Conservation (phyloP, 2,329 filamentous ascomycete genomes). For the Ophiosphaerella narmari region DNA sequence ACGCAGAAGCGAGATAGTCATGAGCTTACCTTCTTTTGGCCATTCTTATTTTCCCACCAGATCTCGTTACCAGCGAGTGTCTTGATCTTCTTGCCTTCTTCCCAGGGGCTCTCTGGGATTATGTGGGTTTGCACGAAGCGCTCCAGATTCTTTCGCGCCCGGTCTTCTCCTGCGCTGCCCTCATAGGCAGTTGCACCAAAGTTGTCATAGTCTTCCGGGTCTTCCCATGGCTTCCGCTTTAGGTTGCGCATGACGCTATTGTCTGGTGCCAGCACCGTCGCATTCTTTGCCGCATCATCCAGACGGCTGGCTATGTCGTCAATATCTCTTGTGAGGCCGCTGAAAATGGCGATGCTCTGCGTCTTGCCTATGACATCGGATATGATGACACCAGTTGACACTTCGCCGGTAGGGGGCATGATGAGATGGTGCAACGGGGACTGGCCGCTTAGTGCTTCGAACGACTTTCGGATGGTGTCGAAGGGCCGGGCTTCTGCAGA, state of each 20-base stretch:
- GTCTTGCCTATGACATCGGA: slow-evolving; percentile 83
- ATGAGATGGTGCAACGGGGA: slow-evolving; percentile 31
- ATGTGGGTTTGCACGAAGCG: slow-evolving; percentile 87
- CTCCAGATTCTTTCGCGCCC: slow-evolving; percentile 76
- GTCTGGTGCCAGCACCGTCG: slow-evolving; percentile 83
- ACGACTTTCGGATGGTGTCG: slow-evolving; percentile 31
- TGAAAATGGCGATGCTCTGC: slow-evolving; percentile 80
- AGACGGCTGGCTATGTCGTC: slow-evolving; percentile 71
- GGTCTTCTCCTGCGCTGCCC: slow-evolving; percentile 72
- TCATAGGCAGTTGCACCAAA: slow-evolving; percentile 75
- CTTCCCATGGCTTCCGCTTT: slow-evolving; percentile 84
- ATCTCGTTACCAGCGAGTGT: slow-evolving; percentile 72
- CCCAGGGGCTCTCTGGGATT: slow-evolving; percentile 76
- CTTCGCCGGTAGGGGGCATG: slow-evolving; percentile 38
- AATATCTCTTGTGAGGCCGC: slow-evolving; percentile 77
- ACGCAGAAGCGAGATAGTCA: slow-evolving; percentile 6
- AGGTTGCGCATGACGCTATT: slow-evolving; percentile 80
- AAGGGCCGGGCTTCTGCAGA: slow-evolving; percentile 40
- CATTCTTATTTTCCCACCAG: slow-evolving; percentile 79
- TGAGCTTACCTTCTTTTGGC: slow-evolving; percentile 66
- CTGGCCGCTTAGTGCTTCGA: slow-evolving; percentile 35
- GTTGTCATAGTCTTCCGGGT: slow-evolving; percentile 71
- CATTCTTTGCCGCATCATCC: slow-evolving; percentile 68
- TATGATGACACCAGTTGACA: slow-evolving; percentile 63
- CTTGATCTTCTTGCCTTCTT: slow-evolving; percentile 66